Base-by-base conservation (phyloP, 495 filamentous ascomycete genomes). In the Podospora pseudopauciseta region DNA sequence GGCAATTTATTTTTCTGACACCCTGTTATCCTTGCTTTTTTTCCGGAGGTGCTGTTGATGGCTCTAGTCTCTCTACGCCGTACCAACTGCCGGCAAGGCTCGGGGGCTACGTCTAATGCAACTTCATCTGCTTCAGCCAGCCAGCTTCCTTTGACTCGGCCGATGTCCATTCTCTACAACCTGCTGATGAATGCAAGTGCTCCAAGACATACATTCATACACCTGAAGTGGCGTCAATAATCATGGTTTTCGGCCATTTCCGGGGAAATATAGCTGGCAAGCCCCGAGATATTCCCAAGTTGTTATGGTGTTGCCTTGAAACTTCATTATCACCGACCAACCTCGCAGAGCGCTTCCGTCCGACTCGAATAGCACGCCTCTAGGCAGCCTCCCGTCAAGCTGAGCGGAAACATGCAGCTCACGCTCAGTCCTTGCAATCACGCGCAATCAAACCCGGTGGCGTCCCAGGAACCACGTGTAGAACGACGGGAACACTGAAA, bases 341-440 rank as follows among this genome's bases (percentile, higher is more conserved):
- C 39, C 15, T 49, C 15, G 13, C 39, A 23, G n/a, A 2, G 30
- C 27, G 26, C 27, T 61, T 63, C 61, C 61, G 61, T 63, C 49
- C 61, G 61, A 3, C 34, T 32, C 34, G n/a, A 32, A 20, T 18
- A 63, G n/a, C 30, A 20, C 61, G 61, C 60, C 30, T 28, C 65
- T 49, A 56, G 34, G 34, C 61, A 23, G 54, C n/a, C 13, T 60
- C 59, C 57, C 58, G 63, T 65, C 54, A 57, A 68, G 67, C 69
- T 34, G 59, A 28, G 34, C 66, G 69, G 69, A 19, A 57, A 20
- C 49, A 23, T 59, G 66, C 69, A 68, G 44, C 63, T 26, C 62
- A 28, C 62, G 27, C 19, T 60, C 58, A 32, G 13, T 68, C 69
- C 60, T 70, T 60, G 27, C 60, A 70, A 71, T 71, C 65, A 71